phyloP scores from a whole-genome alignment of 805 yeast genomes.

The Hanseniaspora mollemarum region DNA sequence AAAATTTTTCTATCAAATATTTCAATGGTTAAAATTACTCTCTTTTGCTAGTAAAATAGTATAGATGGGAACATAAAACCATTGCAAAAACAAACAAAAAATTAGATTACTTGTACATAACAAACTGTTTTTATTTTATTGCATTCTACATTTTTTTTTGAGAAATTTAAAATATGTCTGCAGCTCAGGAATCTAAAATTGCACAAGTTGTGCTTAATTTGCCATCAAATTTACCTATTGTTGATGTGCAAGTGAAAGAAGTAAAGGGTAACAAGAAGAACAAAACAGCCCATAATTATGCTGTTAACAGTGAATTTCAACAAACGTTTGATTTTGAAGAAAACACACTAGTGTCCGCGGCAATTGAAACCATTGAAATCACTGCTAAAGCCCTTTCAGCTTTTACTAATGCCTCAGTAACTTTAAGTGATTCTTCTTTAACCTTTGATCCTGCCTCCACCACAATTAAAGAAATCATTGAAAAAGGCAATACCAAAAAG shows the following conservation, averaged over 20 bases:
- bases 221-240: conserved; percentile 8
- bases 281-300: conserved; percentile 14
- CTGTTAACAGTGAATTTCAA: conserved; percentile 21
- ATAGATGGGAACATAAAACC: too few species aligned
- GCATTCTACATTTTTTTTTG: too few species aligned
- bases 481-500: conserved; percentile 18
- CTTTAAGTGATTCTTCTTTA: conserved; percentile 1
- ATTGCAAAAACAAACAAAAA: too few species aligned
- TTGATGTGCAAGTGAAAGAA: conserved; percentile 12
- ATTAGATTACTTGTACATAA: too few species aligned
- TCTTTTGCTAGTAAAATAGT: too few species aligned
- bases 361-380: not conserved
- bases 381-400: not conserved
- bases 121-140: too few species aligned
- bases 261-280: conserved; percentile 17
- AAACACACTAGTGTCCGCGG: not conserved
- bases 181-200: not conserved
- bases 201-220: conserved; percentile 13
- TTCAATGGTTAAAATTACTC: too few species aligned
- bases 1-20: too few species aligned
- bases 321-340: conserved; percentile 22
- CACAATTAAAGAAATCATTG: conserved; percentile 8
- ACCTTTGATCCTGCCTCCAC: not conserved
- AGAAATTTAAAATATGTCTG: not conserved
- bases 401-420: not conserved